Base-by-base conservation (phyloP, 768 basidiomycete genomes). In the Rhodotorula graminis region DNA sequence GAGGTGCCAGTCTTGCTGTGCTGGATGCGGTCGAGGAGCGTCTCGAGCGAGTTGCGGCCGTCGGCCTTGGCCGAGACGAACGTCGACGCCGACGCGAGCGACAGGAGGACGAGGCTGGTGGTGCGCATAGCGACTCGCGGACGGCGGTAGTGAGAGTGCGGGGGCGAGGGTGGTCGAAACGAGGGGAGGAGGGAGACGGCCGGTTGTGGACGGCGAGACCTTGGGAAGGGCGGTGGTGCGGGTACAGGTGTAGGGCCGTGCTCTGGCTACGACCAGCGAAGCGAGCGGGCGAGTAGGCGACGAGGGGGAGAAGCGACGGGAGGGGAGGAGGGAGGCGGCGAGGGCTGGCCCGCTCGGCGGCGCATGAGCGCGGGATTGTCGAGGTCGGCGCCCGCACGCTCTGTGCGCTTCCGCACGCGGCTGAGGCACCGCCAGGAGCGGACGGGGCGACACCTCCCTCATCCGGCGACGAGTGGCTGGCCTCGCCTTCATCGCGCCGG, bases 131-230 rank as follows among this genome's bases (percentile, higher is more conserved):
- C 12, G 8, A n/a, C 44, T 47, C 18, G n/a, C 23, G 14, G 25
- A 33, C 1, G 27, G 23, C 25, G 25, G 23, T 9, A 23, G 7
- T n/a, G 29, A 9, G 18, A 23, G 6, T 31, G n/a, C 0, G 18
- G 5, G n/a, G 55, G 18, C 19, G 9, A 18, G 23, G n/a, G 7
- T 2, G 21, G 19, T 60, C 27, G 23, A 14, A 40, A 37, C 7
- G 42, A 27, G 49, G 29, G 23, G 27, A 46, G 40, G 50, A n/a
- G 21, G 29, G 21, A 31, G 56, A 31, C 19, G 47, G 61, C 71
- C 71, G 71, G 63, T 72, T 72, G 71, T 72, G 71, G 71, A 68
- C 67, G 71, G 71, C 67, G 63, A 42, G 71, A 72, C 71, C 71
- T 47, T 61, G 60, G 64, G 2, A 33, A 12, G 31, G 31, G 31